Evolutionary conservation across 805 yeast species (phyloP).

Genomic region (Brettanomyces custersianus): DNA sequence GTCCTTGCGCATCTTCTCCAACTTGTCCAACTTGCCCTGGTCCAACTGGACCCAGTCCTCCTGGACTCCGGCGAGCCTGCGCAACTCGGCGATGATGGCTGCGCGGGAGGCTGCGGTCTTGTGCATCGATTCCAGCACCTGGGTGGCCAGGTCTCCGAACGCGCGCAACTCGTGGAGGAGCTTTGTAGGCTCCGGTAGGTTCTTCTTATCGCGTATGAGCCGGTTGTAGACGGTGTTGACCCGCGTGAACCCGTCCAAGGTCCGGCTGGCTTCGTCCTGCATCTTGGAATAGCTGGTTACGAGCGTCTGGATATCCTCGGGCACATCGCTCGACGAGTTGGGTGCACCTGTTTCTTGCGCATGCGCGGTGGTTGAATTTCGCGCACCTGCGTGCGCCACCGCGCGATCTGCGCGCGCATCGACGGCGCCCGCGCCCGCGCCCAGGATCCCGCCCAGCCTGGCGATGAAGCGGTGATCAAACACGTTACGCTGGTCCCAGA

Average conservation of each 20-base stretch:
- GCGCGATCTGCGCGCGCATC: background rate
- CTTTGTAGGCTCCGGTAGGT: slow-evolving; percentile 4
- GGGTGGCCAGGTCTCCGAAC: background rate
- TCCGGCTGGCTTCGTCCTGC: background rate
- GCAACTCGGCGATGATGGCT: slow-evolving; percentile 17
- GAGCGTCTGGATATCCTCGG: slow-evolving; percentile 4
- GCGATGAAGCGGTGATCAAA: slow-evolving; percentile 24
- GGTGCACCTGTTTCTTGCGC: background rate
- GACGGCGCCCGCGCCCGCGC: background rate
- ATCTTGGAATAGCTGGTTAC: slow-evolving; percentile 4
- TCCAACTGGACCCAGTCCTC: slow-evolving; percentile 24
- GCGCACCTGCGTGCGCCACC: background rate
- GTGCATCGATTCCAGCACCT: background rate
- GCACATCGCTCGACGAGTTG: slow-evolving; percentile 1
- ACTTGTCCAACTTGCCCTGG: slow-evolving; percentile 13
- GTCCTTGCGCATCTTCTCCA: slow-evolving; percentile 9
- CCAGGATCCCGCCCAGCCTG: slow-evolving; percentile 5
- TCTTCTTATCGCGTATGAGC: slow-evolving; percentile 1
- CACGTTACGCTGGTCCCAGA: slow-evolving; percentile 49
- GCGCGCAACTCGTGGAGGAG: background rate
- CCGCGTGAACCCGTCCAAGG: slow-evolving; percentile 4
- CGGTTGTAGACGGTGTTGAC: slow-evolving; percentile 1
- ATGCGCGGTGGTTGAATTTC: background rate
- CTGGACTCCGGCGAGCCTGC: slow-evolving; percentile 20
- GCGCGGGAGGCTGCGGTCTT: slow-evolving; percentile 8